These are phyloP conservation scores for Tricholoma sp. DNA, from an alignment of 768 basidiomycete species.

Conservation along the genomic window DNA sequence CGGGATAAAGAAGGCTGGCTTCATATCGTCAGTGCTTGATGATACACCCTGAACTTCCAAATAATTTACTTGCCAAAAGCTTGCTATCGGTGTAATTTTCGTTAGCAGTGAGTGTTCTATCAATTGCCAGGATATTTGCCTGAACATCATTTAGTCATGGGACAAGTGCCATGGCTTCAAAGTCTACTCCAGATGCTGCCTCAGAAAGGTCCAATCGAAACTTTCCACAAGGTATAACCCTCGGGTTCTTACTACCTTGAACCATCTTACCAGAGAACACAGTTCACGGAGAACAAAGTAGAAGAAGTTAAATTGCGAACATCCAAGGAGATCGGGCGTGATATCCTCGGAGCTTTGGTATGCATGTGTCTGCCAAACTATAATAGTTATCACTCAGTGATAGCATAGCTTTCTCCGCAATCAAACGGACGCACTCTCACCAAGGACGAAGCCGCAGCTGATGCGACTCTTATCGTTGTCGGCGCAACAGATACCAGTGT, in stretches of 20 bases:
- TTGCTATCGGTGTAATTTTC: neutral
- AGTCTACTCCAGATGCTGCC: neutral
- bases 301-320: neutral
- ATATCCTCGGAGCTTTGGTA: neutral
- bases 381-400: neutral
- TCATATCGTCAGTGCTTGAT: neutral
- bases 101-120: neutral
- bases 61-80: neutral
- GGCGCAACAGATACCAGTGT: constrained; percentile 4
- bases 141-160: neutral
- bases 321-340: neutral
- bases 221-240: neutral
- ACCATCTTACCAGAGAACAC: neutral
- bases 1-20: neutral
- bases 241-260: neutral
- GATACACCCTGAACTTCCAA: neutral
- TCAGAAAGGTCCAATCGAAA: neutral
- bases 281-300: neutral
- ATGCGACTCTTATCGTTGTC: constrained; percentile 1
- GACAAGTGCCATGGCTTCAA: neutral
- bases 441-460: constrained; percentile 1
- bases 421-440: neutral
- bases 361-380: neutral
- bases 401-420: neutral
- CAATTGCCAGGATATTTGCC: neutral